Base-by-base conservation (phyloP, 1,284 basidiomycete species). In the Waitea zeae region DNA sequence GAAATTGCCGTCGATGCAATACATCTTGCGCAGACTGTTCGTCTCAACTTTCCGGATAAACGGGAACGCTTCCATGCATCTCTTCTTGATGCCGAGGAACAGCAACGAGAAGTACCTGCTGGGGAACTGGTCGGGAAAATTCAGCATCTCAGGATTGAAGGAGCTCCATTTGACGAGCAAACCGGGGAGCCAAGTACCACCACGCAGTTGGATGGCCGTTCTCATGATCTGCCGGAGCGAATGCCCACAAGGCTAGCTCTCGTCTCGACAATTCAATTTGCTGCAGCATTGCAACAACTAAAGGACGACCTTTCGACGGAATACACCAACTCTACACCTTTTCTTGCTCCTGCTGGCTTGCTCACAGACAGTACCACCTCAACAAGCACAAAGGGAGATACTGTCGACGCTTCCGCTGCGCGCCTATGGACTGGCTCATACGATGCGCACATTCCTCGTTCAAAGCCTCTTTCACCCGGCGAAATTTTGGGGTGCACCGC, bases 401-500 rank as follows among this genome's bases (percentile, higher is more conserved):
- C 26, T 11, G 2, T 37, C 12, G 38, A 30, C 12, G 6, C 39
- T 9, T 42, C 35, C 12, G 42, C 41, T 13, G 43, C 52, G 14
- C 49, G 44, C 19, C 44, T 65, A 2, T 74, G 69, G 67, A 58
- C 58, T 7, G 75, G 76, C 24, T 70, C 58, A 47, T 95, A 93
- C 52, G 74, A 88, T 3, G 61, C 75, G 3, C 70, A 63, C 0
- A 81, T 98, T 35, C 95, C 95, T 0, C 78, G 93, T 37, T 76
- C 87, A 15, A 89, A 88, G 48, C 95, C 95, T 20, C 66, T 99
- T 12, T 90, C 84, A 15, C 93, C 95, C 0, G 95, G 95, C 26
- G 95, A 99, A 55, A 88, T 98, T 27, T 58, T 99, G 3, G 95
- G 95, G 11, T 99, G 95, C 50, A 99, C 95, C 0, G 90, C 95